Base-by-base conservation (phyloP, 1,139 yeast genomes). In the Yamadazyma pseudoaaseri region DNA sequence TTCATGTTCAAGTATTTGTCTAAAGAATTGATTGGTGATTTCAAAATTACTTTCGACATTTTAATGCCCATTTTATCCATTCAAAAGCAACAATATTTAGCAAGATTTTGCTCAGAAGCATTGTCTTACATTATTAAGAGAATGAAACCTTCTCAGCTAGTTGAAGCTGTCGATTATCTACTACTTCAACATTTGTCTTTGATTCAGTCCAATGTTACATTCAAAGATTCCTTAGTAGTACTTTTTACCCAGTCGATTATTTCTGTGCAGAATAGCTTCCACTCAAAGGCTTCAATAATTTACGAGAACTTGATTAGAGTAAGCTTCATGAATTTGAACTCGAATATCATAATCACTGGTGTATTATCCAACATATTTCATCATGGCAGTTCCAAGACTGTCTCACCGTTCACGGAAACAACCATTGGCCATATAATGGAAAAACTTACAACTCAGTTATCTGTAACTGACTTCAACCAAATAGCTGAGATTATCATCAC, bases 41-140 rank as follows among this genome's bases (percentile, higher is more conserved):
- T 89, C 41, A 53, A 70, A 22, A 84, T 86, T 4, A 86, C 96
- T 0, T 83, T 83, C 53, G 64, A 71, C 24, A 58, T 76, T 4
- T 62, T 92, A 20, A 62, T 79, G 26, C 95, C 95, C 1, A 56
- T 90, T 18, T 65, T 89, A 56, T 70, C 52, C 44, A 60, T 61
- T 41, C 63, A 62, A 34, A 75, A 73, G 40, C 74, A 78, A 38
- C 74, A 75, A 13, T 85, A 84, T 47, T 73, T 90, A 27, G 70
- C 87, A 1, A 69, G 96, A 41, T 92, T 90, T 51, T 81, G 96
- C 21, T 90, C 97, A 0, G 97, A 92, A 56, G 92, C 97, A 0
- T 58, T 92, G 32, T 86, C 97, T 0, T 92, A 85, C 48, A 65
- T 92, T 39, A 66, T 92, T 9, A 76, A 95, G 52, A 87, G 86